A percentile compares a stretch with the other conserved stretches of the same genome.
Conservation (phyloP, 352 stramenopile genomes). For the Phytophthora hybrid region DNA sequence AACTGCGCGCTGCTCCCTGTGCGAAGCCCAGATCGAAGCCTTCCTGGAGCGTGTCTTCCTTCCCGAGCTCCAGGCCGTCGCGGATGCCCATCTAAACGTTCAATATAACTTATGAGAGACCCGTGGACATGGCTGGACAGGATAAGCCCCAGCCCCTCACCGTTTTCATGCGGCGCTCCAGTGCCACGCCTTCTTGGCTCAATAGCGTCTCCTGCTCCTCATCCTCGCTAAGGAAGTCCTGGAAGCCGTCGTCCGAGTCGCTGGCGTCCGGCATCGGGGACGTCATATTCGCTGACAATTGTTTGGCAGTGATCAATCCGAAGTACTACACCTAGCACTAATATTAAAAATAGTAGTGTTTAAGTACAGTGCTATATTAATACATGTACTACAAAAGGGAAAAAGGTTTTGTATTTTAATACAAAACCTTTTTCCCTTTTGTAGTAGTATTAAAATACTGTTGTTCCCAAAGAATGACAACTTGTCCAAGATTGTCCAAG, state of each 20-base stretch:
- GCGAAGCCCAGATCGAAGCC: conserved; percentile 74
- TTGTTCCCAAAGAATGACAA: conserved; percentile 16
- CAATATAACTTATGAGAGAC: too few relatives aligned
- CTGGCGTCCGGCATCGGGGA: not conserved
- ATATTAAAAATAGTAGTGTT: too few relatives aligned
- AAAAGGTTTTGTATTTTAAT: conserved; percentile 12
- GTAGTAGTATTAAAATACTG: too few relatives aligned
- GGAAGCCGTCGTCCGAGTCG: conserved; percentile 64
- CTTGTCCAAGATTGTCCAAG: conserved; percentile 38
- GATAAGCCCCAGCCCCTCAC: conserved; percentile 20
- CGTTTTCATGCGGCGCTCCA: conserved; percentile 70
- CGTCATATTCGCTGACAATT: too few relatives aligned
- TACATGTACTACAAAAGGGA: too few relatives aligned
- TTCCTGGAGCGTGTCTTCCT: conserved; percentile 74
- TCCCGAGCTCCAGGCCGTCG: conserved; percentile 73
- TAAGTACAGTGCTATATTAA: too few relatives aligned
- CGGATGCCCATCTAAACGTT: conserved; percentile 61
- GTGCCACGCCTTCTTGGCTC: conserved; percentile 58
- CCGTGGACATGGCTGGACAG: too few relatives aligned
- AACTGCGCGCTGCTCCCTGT: conserved; percentile 42
- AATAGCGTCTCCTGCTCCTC: conserved; percentile 56
- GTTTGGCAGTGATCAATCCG: too few relatives aligned
- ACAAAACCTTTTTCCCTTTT: too few relatives aligned
- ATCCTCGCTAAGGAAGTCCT: conserved; percentile 68
- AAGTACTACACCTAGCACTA: too few relatives aligned